Percentiles rank a stretch among this genome's conserved stretches.
Conservation (phyloP, 306 rosid species). For the Styphnolobium japonicum region DNA sequence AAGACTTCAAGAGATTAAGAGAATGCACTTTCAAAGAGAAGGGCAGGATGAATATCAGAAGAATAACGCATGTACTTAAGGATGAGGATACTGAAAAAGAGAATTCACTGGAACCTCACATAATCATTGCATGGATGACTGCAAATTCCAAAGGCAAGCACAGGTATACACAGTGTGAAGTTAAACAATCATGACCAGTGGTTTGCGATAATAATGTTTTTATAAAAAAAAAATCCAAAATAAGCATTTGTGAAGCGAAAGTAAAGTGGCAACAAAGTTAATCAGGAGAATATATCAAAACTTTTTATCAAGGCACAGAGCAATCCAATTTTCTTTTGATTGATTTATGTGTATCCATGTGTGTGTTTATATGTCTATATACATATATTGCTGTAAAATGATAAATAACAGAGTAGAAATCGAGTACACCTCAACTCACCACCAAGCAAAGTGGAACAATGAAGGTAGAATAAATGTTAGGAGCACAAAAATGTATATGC, state of each 20-base stretch:
- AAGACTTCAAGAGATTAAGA: background rate
- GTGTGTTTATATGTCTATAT: background rate
- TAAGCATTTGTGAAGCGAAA: background rate
- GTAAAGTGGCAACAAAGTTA: background rate
- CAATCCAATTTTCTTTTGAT: conserved; percentile 1
- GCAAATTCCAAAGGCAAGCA: background rate
- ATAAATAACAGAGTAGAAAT: conserved; percentile 1
- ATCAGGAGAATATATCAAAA: background rate
- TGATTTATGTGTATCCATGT: background rate
- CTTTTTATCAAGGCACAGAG: background rate
- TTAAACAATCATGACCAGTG: background rate
- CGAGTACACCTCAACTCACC: conserved; percentile 1
- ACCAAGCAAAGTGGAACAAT: background rate
- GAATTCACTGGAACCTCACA: background rate
- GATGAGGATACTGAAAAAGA: background rate
- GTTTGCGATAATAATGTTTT: background rate
- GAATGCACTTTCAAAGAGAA: background rate
- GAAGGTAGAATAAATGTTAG: background rate
- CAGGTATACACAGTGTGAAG: background rate
- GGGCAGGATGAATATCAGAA: background rate
- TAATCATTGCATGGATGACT: background rate
- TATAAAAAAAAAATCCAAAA: background rate
- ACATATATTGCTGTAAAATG: background rate
- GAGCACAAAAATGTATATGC: conserved; percentile 19
- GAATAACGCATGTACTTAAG: background rate